Evolutionary conservation across 2,329 filamentous ascomycete species (phyloP).

Genomic region (Aspergillus sp.): DNA sequence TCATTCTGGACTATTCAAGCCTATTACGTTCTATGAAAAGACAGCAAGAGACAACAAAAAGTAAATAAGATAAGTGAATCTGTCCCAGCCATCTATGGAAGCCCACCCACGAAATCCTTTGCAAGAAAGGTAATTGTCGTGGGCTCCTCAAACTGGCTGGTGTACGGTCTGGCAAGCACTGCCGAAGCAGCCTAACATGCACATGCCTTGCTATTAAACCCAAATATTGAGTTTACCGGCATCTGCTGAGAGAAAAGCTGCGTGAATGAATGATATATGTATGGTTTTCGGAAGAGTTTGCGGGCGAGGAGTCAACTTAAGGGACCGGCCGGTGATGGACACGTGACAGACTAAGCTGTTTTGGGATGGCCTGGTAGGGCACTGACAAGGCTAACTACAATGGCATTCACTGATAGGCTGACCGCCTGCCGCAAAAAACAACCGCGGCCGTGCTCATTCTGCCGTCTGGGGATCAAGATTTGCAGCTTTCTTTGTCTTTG

Average conservation of each 20-base stretch:
- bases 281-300: conserved; percentile 4
- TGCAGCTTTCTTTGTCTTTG: conserved; percentile 9
- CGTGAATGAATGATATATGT: conserved; percentile 26
- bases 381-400: too few species aligned
- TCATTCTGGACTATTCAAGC: neutral
- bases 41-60: neutral
- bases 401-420: neutral
- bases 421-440: conserved; percentile 15
- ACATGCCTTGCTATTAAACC: conserved; percentile 21
- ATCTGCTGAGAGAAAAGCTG: conserved; percentile 31
- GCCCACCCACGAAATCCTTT: conserved; percentile 36
- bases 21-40: neutral
- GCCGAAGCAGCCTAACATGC: conserved; percentile 25
- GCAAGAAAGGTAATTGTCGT: conserved; percentile 30
- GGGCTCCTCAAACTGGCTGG: conserved; percentile 50
- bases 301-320: neutral
- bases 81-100: conserved; percentile 51
- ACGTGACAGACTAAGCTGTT: neutral
- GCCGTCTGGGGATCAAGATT: conserved; percentile 5
- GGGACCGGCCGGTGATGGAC: neutral
- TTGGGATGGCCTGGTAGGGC: neutral
- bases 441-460: conserved; percentile 6
- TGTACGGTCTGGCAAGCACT: conserved; percentile 41
- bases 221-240: conserved; percentile 12
- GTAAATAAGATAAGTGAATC: neutral